Percentiles rank a stretch among this genome's conserved stretches.
Conservation (phyloP, 2,329 filamentous ascomycete species). For the Aureobasidium sp. region DNA sequence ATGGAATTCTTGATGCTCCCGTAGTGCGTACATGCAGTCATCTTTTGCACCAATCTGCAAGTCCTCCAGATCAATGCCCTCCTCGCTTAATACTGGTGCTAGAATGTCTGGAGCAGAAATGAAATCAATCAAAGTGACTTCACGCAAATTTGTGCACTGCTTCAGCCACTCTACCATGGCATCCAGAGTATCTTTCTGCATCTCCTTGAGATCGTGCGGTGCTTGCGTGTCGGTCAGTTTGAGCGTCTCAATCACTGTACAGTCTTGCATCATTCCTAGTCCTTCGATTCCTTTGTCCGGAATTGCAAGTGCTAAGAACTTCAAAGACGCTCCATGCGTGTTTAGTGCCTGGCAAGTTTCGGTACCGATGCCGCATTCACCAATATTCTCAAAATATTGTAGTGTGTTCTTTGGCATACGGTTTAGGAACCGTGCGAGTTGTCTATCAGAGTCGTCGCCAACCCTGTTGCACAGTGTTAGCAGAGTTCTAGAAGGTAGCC, state of each 20-base stretch:
- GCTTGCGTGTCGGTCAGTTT: conserved; percentile 40
- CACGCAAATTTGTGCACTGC: conserved; percentile 43
- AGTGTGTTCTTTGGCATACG: conserved; percentile 50
- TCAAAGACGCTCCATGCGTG: conserved; percentile 48
- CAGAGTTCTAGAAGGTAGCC: neutral
- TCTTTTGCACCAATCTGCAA: conserved; percentile 36
- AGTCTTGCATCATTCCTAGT: conserved; percentile 41
- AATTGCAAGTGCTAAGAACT: conserved; percentile 44
- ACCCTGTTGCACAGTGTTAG: conserved; percentile 1
- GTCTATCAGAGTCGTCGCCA: conserved; percentile 44
- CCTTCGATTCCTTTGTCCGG: conserved; percentile 42
- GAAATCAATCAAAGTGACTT: conserved; percentile 45
- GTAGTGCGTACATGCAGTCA: conserved; percentile 34
- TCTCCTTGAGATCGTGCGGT: conserved; percentile 40
- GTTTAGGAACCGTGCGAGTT: conserved; percentile 51
- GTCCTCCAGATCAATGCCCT: conserved; percentile 39
- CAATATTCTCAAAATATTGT: conserved; percentile 50
- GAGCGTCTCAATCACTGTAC: conserved; percentile 42
- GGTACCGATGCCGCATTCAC: conserved; percentile 45
- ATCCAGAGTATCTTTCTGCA: conserved; percentile 45
- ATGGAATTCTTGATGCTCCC: conserved; percentile 46
- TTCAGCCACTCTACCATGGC: conserved; percentile 48
- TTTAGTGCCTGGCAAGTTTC: conserved; percentile 48
- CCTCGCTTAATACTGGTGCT: conserved; percentile 40
- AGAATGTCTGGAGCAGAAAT: conserved; percentile 46